These are phyloP conservation scores for Venturia oleaginea DNA, from an alignment of 2,329 filamentous ascomycete genomes.

Conservation along the genomic window DNA sequence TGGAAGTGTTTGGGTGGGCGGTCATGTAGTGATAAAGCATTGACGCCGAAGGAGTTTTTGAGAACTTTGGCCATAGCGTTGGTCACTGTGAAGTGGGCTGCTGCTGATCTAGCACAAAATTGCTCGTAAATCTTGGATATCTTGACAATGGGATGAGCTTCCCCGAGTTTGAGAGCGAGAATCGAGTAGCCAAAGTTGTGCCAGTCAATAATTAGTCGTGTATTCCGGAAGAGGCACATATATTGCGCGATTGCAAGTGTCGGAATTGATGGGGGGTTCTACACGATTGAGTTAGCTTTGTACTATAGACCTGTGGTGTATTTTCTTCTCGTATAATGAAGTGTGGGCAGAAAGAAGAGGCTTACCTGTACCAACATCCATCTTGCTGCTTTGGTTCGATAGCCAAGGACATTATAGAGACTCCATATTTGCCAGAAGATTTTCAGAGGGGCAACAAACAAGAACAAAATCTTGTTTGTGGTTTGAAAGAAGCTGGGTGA, in stretches of 20 bases:
- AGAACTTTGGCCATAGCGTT: slow-evolving; percentile 77
- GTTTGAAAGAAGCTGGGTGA: slow-evolving; percentile 59
- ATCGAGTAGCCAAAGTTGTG: slow-evolving; percentile 98
- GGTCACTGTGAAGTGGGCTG: slow-evolving; percentile 78
- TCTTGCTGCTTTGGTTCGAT: slow-evolving; percentile 61
- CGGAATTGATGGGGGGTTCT: slow-evolving; percentile 94
- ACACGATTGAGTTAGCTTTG: slow-evolving; percentile 15
- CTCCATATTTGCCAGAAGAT: slow-evolving; percentile 72
- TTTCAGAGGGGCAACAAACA: slow-evolving; percentile 72
- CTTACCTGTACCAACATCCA: slow-evolving; percentile 76
- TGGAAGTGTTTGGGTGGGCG: slow-evolving; percentile 76
- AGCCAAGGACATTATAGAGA: slow-evolving; percentile 64
- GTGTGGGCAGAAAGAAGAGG: background rate
- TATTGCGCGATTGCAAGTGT: slow-evolving; percentile 69
- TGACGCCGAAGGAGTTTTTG: slow-evolving; percentile 55
- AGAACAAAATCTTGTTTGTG: slow-evolving; percentile 64
- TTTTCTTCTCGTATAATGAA: background rate
- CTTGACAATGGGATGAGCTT: slow-evolving; percentile 63
- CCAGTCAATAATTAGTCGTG: slow-evolving; percentile 86
- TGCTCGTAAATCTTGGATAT: slow-evolving; percentile 72
- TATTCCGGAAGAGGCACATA: slow-evolving; percentile 67
- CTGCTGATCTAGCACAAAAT: slow-evolving; percentile 56
- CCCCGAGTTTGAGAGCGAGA: slow-evolving; percentile 57
- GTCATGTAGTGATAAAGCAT: slow-evolving; percentile 67
- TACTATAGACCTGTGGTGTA: background rate